A percentile compares a stretch with the other conserved stretches of the same genome.
These are phyloP conservation scores for Phaffomyces opuntiae DNA, from an alignment of 805 yeast species.

Conservation along the genomic window DNA sequence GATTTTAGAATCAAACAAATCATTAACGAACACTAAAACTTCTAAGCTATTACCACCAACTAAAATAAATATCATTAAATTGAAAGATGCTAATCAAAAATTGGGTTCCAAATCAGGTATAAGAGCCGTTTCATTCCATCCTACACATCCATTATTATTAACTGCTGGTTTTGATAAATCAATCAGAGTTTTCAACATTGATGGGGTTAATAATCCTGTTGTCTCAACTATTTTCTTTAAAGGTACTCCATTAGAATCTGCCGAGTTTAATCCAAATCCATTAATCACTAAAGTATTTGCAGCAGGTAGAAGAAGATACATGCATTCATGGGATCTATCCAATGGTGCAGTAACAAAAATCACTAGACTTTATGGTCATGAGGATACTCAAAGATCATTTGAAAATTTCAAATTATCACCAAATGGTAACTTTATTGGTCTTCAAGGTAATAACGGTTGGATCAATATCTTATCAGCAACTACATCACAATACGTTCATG, in stretches of 20 bases:
- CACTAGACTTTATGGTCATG: slow-evolving; percentile 88
- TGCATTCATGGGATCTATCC: slow-evolving; percentile 87
- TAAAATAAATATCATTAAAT: slow-evolving; percentile 66
- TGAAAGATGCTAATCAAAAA: slow-evolving; percentile 78
- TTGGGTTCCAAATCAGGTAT: slow-evolving; percentile 70
- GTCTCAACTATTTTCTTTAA: slow-evolving; percentile 78
- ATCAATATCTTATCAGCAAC: slow-evolving; percentile 68
- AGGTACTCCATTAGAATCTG: slow-evolving; percentile 74
- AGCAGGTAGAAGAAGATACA: slow-evolving; percentile 86
- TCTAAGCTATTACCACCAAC: slow-evolving; percentile 60
- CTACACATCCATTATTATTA: slow-evolving; percentile 69
- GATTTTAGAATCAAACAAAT: slow-evolving; percentile 32
- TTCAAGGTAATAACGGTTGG: slow-evolving; percentile 88
- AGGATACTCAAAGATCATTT: slow-evolving; percentile 73
- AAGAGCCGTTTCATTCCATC: slow-evolving; percentile 84
- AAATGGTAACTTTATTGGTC: slow-evolving; percentile 63
- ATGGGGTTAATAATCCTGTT: slow-evolving; percentile 74
- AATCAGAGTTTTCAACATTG: slow-evolving; percentile 79
- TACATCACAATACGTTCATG: slow-evolving; percentile 82
- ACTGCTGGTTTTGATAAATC: slow-evolving; percentile 94
- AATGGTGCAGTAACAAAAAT: slow-evolving; percentile 75
- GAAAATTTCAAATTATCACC: slow-evolving; percentile 79
- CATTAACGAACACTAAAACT: slow-evolving; percentile 29
- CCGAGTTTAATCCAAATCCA: slow-evolving; percentile 51
- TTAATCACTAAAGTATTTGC: slow-evolving; percentile 51